Evolutionary conservation across 1,284 basidiomycete species (phyloP), one percentile per base, ranked within the genome.

Genomic region (Austroboletus novae-zelandiae): DNA sequence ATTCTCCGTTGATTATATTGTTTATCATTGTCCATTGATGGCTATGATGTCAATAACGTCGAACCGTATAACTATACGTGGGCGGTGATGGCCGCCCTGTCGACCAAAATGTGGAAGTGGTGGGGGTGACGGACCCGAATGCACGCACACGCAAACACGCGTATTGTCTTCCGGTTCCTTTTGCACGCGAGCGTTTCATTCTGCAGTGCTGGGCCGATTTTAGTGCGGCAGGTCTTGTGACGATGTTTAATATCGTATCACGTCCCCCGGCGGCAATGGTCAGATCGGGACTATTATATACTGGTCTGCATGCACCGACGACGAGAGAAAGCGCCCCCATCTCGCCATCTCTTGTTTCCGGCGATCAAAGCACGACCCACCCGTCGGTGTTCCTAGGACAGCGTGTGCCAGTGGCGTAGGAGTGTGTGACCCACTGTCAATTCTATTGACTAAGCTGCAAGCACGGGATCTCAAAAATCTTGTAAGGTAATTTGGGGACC

Each of bases 121-220:
- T 54, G 41, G 23, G 35, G 29, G 37, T 23, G 34, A 25, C 53
- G 61, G 59, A 20, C 10, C 58, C 49, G 58, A 58, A 20, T 6
- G 11, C 10, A 18, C 32, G 40, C 23, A 32, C 41, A 29, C 14
- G 10, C 9, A 40, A 5, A 34, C 52, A 43, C 32, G 17, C 14
- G 1, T 35, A 9, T 35, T n/a, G 8, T 35, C 15, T 27, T 11
- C 15, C 32, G 9, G 4, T 25, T 23, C 25, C 29, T 45, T 9
- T 45, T 43, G 47, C 55, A 17, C 13, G 58, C 52, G 52, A 52
- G 61, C 34, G 32, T 52, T 61, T 62, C 61, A 62, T 58, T 58
- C 41, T 45, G 34, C 45, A 20, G 23, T 54, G 47, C 42, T 36
- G 13, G 30, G 20, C 13, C 52, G 13, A 15, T 35, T 41, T 17